Percentiles rank a stretch among this genome's conserved stretches.
Evolutionary conservation across 192 early-diverging fungal genomes (phyloP).

Genomic region (Spizellomyces sp.): DNA sequence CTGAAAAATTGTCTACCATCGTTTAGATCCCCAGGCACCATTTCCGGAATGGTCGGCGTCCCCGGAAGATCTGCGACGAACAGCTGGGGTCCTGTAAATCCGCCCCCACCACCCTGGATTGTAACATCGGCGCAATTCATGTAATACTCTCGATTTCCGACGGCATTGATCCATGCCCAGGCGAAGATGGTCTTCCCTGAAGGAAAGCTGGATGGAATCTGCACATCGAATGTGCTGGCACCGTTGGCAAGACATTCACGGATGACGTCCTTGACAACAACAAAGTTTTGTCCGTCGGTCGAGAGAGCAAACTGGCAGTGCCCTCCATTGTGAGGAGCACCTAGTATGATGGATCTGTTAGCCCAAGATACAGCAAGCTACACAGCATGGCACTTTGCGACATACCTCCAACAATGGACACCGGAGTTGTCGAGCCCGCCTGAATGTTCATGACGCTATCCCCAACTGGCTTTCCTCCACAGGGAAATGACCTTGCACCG

Average conservation of each 20-base stretch:
- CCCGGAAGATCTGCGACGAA: slow-evolving; percentile 27
- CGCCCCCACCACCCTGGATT: slow-evolving; percentile 42
- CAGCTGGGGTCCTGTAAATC: slow-evolving; percentile 41
- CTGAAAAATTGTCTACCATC: not conserved
- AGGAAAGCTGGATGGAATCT: slow-evolving; percentile 57
- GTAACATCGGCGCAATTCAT: slow-evolving; percentile 66
- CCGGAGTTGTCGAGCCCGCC: slow-evolving; percentile 20
- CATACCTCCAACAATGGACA: not conserved
- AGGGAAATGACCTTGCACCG: slow-evolving; percentile 32
- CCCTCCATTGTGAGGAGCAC: slow-evolving; percentile 58
- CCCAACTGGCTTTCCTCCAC: slow-evolving; percentile 25
- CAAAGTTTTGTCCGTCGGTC: slow-evolving; percentile 66
- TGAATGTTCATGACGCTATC: not conserved
- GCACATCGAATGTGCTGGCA: slow-evolving; percentile 39
- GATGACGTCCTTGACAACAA: slow-evolving; percentile 61
- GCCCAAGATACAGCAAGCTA: no score
- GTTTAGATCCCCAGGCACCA: not conserved
- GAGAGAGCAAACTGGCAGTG: slow-evolving; percentile 71
- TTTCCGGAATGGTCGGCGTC: not conserved
- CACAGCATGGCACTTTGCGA: no score
- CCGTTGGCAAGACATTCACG: slow-evolving; percentile 50
- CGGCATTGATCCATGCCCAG: slow-evolving; percentile 70
- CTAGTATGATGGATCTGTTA: not conserved
- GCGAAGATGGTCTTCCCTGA: slow-evolving; percentile 54
- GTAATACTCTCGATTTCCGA: slow-evolving; percentile 72